Evolutionary conservation across 768 basidiomycete genomes (phyloP), one percentile per base, ranked within the genome.

Genomic region (Fibroporia radiculosa): DNA sequence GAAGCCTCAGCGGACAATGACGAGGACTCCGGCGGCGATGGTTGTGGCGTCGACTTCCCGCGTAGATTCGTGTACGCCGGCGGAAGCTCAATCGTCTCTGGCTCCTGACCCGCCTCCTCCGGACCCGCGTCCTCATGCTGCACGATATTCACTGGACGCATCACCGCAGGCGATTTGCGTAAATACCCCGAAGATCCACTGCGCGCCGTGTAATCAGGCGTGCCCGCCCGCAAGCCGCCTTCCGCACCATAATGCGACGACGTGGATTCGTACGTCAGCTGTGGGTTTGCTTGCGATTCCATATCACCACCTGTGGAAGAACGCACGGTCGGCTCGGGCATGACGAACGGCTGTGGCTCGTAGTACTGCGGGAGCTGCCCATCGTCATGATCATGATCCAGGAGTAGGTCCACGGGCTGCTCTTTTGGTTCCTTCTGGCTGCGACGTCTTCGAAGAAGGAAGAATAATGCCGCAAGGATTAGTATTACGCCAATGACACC

Each of bases 121-220:
- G 43, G 51, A 1, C 88, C 87, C 0, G 84, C 88, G 57, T 91
- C 88, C 51, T 89, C 85, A 54, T 91, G 88, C 62, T 90, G 88
- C 35, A 90, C 74, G 55, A 88, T 76, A 56, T 90, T 89, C 26
- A 91, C 78, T 0, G 84, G 72, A 36, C 86, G 68, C 65, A 87
- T 65, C 42, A 72, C 61, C 31, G 58, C 58, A 2, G 67, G 61
- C 7, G 68, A 67, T 33, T 63, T 65, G 42, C 55, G 58, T 20
- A 45, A 54, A 43, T 51, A 50, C 32, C 43, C 51, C 56, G 28
- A 49, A 50, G 41, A 8, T 39, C 38, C 51, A 59, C 26, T 24
- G 33, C 16, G 29, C 42, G n/a, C 44, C 47, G 16, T 38, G 32
- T 11, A 41, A 49, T 6, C 44, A 18, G 45, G 35, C 40, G 41